Conservation (phyloP, 192 early-diverging fungal genomes). For the Coemansia sp. region DNA sequence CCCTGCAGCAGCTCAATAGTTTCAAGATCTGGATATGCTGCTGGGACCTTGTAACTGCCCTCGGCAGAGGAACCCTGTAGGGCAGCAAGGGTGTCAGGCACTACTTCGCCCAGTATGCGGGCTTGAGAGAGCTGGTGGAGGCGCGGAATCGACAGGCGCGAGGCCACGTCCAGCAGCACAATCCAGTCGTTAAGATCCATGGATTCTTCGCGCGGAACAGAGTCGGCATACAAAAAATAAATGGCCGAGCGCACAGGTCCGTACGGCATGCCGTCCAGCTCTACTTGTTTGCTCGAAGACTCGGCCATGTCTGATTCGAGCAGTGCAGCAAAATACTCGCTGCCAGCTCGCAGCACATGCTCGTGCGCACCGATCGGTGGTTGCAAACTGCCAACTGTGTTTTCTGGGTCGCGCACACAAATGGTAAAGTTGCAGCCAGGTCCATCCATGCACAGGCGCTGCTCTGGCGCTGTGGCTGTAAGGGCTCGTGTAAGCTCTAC, state of each 20-base stretch:
- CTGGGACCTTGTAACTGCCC: slow-evolving; percentile 9
- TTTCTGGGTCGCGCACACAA: slow-evolving; percentile 33
- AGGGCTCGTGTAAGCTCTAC: slow-evolving; percentile 14
- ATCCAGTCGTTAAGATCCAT: slow-evolving; percentile 37
- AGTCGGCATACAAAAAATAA: slow-evolving; percentile 35
- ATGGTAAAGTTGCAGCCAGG: slow-evolving; percentile 36
- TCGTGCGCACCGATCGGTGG: slow-evolving; percentile 44
- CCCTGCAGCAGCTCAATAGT: slow-evolving; percentile 17
- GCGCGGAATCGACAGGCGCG: slow-evolving; percentile 40
- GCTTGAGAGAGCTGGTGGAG: slow-evolving; percentile 41
- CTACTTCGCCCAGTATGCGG: slow-evolving; percentile 13
- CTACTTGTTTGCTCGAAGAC: slow-evolving; percentile 25
- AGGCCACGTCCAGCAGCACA: slow-evolving; percentile 26
- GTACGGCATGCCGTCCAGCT: slow-evolving; percentile 43
- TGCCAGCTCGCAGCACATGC: slow-evolving; percentile 37
- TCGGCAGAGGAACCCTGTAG: not conserved
- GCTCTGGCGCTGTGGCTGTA: not conserved
- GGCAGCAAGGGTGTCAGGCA: not conserved
- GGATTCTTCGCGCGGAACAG: slow-evolving; percentile 12
- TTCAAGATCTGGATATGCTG: slow-evolving; percentile 20
- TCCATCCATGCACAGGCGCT: slow-evolving; percentile 27
- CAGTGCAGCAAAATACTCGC: slow-evolving; percentile 51
- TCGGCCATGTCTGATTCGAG: slow-evolving; percentile 44
- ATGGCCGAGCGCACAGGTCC: slow-evolving; percentile 43
- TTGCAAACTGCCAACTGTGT: slow-evolving; percentile 43